Percentiles rank a stretch among this genome's conserved stretches.
Conservation (phyloP, 495 filamentous ascomycete genomes). For the Tuber aestivum region DNA sequence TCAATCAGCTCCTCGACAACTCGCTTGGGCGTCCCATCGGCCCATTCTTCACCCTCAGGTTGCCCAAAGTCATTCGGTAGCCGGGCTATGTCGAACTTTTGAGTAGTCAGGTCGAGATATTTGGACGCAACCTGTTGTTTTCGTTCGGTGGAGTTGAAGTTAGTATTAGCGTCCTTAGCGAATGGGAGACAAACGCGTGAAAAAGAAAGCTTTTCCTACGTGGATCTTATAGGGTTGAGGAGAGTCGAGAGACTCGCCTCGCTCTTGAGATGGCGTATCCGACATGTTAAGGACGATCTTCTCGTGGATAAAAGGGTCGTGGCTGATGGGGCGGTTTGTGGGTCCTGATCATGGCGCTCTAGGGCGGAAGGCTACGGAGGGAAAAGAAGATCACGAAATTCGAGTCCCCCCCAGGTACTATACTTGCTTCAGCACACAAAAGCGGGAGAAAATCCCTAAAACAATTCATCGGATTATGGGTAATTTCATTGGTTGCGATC, state of each 20-base stretch:
- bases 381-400: background rate
- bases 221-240: background rate
- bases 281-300: background rate
- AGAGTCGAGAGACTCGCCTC: background rate
- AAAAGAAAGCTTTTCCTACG: background rate
- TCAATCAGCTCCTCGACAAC: conserved; percentile 44
- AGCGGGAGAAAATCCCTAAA: background rate
- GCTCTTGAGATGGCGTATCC: conserved; percentile 1
- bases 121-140: conserved; percentile 38
- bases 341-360: background rate
- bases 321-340: background rate
- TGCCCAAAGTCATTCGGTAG: conserved; percentile 41
- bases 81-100: conserved; percentile 45
- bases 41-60: conserved; percentile 32
- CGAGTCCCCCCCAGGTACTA: no score
- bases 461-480: background rate
- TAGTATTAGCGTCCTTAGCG: background rate
- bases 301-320: background rate
- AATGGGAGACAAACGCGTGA: background rate
- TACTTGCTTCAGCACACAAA: background rate
- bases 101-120: conserved; percentile 45
- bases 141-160: background rate
- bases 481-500: background rate
- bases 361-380: background rate
- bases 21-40: conserved; percentile 43